Base-by-base conservation (phyloP, 1,284 basidiomycete species). In the Pyrrhoderma lamaoense region DNA sequence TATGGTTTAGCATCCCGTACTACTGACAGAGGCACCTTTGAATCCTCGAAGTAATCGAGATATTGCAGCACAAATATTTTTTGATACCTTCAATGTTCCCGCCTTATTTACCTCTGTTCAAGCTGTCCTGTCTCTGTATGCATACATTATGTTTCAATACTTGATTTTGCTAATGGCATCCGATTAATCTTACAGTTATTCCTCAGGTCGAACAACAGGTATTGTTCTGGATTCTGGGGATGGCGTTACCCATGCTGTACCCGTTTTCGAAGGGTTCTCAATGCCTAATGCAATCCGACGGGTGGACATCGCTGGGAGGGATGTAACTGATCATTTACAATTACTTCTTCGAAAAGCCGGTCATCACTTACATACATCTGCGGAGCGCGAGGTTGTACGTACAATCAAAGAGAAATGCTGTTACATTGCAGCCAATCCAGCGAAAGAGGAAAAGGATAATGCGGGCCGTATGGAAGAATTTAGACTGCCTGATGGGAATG, bases 381-480 rank as follows among this genome's bases (percentile, higher is more conserved):
- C 96, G 3, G 96, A 99, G 69, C 87, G 90, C 53, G 96, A 99
- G 69, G 89, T 99, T 18, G 94, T 99, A 9, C 76, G 96, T 52
- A 92, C 91, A 45, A 97, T 99, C 69, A 99, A 99, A 70, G 96
- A 99, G 72, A 96, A 97, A 67, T 90, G 87, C 55, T 99, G 95
- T 66, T 99, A 98, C 70, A 76, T 99, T 52, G 91, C 95, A 2
- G 65, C 91, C 39, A 93, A 92, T 63, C 92, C 93, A 2, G 72
- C 77, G 2, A 97, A 96, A 67, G 96, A 98, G 68, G 94, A 98
- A 70, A 98, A 97, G 66, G 94, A 97, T 35, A 51, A 49, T 7
- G 50, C 50, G 31, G 85, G 85, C 8, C 80, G 85, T 35, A 74
- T 72, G 56, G 95, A 98, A 66, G 93, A 95, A 61, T 99, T 97